A percentile compares a stretch with the other conserved stretches of the same genome.
Conservation (phyloP, 495 filamentous ascomycete genomes). For the Penicillium ucsense region DNA sequence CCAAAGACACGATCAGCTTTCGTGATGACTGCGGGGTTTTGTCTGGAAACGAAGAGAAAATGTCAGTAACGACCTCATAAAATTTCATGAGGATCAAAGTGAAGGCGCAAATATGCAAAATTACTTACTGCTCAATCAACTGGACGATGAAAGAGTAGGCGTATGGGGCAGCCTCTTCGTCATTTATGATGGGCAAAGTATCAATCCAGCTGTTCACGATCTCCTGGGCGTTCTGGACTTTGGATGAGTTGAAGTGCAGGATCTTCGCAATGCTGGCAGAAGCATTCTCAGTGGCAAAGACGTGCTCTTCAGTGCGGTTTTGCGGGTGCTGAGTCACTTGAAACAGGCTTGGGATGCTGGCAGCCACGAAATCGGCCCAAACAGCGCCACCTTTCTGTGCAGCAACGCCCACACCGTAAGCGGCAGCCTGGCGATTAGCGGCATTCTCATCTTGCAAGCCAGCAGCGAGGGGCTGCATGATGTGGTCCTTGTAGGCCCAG, state of each 20-base stretch:
- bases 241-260: conserved; percentile 71
- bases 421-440: conserved; percentile 91
- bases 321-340: conserved; percentile 67
- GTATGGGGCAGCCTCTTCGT: conserved; percentile 96
- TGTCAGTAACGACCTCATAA: background rate
- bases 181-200: conserved; percentile 83
- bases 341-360: conserved; percentile 72
- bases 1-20: conserved; percentile 73
- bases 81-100: background rate
- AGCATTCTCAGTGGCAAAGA: conserved; percentile 96
- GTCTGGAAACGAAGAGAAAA: conserved; percentile 40
- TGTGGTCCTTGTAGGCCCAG: conserved; percentile 72
- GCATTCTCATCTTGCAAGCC: conserved; percentile 77
- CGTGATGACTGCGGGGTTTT: conserved; percentile 71
- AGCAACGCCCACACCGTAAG: conserved; percentile 92
- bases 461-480: conserved; percentile 72
- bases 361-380: conserved; percentile 77
- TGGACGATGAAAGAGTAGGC: conserved; percentile 87
- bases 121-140: conserved; percentile 84
- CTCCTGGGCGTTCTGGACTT: conserved; percentile 61
- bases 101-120: background rate
- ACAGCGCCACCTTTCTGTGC: conserved; percentile 80
- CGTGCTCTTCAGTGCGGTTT: conserved; percentile 82
- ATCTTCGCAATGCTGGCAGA: conserved; percentile 96
- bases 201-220: conserved; percentile 75